phyloP scores from a whole-genome alignment of 257 asterid species.

The Capsicum rhomboideum region DNA sequence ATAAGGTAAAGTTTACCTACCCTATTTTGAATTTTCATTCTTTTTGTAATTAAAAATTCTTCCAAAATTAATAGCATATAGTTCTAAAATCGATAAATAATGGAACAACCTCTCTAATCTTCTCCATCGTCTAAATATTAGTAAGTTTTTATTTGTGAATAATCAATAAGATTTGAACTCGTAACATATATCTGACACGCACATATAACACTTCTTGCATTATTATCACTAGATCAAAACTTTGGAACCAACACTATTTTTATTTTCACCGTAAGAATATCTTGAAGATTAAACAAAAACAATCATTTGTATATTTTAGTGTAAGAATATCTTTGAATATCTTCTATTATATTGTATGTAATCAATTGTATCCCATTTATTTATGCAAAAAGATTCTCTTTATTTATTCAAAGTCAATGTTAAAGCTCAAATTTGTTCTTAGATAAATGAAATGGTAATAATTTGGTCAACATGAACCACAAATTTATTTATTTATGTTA shows the following conservation, averaged over 20 bases:
- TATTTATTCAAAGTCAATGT: neutral
- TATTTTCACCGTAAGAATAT: neutral
- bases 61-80: neutral
- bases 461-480: neutral
- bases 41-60: too few species aligned
- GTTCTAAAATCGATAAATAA: neutral
- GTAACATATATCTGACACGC: neutral
- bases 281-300: neutral
- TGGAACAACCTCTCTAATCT: neutral
- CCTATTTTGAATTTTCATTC: too few species aligned
- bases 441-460: neutral
- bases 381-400: neutral
- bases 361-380: neutral
- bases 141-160: neutral
- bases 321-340: neutral
- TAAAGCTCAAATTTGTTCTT: neutral
- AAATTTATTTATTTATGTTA: neutral
- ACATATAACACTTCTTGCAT: rapidly evolving
- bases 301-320: neutral
- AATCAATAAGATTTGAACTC: rapidly evolving
- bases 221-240: neutral
- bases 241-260: neutral
- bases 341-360: neutral
- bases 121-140: neutral
- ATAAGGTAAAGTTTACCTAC: neutral